phyloP scores from a whole-genome alignment of 495 filamentous ascomycete species.

The Poronia punctata region DNA sequence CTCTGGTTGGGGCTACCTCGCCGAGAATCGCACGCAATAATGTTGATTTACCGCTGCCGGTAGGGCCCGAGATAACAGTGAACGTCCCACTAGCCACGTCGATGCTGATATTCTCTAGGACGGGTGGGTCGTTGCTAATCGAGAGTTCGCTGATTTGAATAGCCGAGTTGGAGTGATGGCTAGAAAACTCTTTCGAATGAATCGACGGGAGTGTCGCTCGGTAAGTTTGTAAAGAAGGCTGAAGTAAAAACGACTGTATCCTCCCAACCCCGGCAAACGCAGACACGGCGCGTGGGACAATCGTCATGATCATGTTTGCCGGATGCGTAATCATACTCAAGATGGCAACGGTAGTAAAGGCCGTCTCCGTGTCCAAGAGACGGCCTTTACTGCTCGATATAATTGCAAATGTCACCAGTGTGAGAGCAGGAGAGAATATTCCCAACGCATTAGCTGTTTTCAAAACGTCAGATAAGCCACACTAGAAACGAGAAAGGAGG shows the following conservation, averaged over 20 bases:
- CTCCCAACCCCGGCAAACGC: conserved; percentile 28
- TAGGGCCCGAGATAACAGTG: conserved; percentile 26
- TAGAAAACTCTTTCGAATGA: not conserved
- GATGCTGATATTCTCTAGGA: conserved; percentile 15
- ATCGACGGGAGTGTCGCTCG: not conserved
- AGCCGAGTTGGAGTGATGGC: not conserved
- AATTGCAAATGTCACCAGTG: conserved; percentile 31
- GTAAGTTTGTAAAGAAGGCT: conserved; percentile 8
- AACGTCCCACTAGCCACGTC: conserved; percentile 13
- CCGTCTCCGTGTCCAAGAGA: conserved; percentile 25
- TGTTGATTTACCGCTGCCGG: conserved; percentile 36
- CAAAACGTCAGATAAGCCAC: not conserved
- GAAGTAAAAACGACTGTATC: conserved; percentile 25
- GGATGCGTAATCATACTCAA: conserved; percentile 31
- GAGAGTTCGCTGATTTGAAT: conserved; percentile 2
- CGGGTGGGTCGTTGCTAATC: conserved; percentile 6
- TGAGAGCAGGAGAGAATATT: conserved; percentile 36
- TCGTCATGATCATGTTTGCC: conserved; percentile 38
- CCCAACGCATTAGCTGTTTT: conserved; percentile 30
- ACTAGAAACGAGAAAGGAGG: too few relatives aligned
- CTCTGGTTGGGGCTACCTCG: conserved; percentile 28
- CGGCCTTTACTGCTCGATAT: conserved; percentile 13
- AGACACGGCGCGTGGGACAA: conserved; percentile 26
- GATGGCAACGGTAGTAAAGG: conserved; percentile 33
- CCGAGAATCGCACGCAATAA: conserved; percentile 28